Base-by-base conservation (phyloP, 805 yeast species). In the Wickerhamomyces alni region DNA sequence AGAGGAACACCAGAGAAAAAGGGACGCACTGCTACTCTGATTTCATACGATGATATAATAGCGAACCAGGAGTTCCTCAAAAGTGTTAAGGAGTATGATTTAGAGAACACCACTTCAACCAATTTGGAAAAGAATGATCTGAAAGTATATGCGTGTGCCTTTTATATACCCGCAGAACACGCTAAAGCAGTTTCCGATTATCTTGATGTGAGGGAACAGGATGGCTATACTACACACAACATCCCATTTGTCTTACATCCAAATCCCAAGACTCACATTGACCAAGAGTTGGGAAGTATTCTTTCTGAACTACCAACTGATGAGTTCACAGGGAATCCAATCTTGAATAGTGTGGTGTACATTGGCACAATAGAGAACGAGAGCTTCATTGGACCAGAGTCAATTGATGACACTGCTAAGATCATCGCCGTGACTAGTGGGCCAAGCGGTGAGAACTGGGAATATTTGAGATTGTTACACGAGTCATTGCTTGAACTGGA, bases 1-100 rank as follows among this genome's bases (percentile, higher is more conserved):
- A 64, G 97, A 38, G 97, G 97, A 1, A 83, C 94, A 0, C 87
- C 87, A 0, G 85, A 76, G 41, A 57, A 63, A n/a, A 95, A 95
- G 1, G 98, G 98, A 1, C 62, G 97, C 26, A 97, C 89, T 2
- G 96, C 76, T 9, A 89, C 97, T 0, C 64, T 89, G 34, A 67
- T 89, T 1, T 74, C 88, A 9, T 65, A 74, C 33, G 70, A 72
- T 8, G 78, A 77, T 41, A 67, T 83, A 15, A 55, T 72, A 19
- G 38, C 50, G 3, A 66, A 75, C 43, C 41, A 48, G 0, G 48
- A 39, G 3, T 72, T 78, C 40, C 64, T 67, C 27, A 44, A 62
- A 3, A 79, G 77, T 49, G 58, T 76, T 9, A 22, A 50, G 19
- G 18, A 40, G 13, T 58, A 45, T 50, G 34, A 31, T n/a, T 7